Conservation (phyloP, 1,284 basidiomycete species). For the Farysia itapuensis region DNA sequence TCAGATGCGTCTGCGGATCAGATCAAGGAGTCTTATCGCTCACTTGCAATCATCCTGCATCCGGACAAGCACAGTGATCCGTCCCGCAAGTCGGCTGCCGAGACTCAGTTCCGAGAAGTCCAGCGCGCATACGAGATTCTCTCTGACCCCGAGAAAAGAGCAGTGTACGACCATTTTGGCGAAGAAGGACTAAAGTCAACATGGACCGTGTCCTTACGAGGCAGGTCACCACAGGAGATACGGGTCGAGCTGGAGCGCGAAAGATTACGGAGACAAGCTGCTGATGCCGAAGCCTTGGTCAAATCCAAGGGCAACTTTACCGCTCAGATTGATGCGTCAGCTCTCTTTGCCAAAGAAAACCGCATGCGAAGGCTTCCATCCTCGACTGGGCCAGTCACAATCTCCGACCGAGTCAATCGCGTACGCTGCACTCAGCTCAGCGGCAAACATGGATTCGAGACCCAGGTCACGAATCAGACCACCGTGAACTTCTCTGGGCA, state of each 20-base stretch:
- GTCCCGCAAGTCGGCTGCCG: conserved; percentile 67
- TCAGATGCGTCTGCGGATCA: conserved; percentile 69
- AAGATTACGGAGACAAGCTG: conserved; percentile 62
- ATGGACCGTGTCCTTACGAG: conserved; percentile 63
- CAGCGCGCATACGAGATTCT: conserved; percentile 75
- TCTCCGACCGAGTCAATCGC: conserved; percentile 29
- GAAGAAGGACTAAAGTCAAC: conserved; percentile 65
- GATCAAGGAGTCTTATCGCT: conserved; percentile 72
- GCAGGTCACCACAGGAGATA: conserved; percentile 67
- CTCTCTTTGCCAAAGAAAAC: conserved; percentile 67
- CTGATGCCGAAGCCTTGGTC: conserved; percentile 64
- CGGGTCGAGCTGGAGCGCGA: conserved; percentile 63
- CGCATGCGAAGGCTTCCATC: conserved; percentile 84
- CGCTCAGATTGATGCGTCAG: conserved; percentile 49
- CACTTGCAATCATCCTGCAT: conserved; percentile 76
- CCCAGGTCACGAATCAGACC: conserved; percentile 32
- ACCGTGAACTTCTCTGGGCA: conserved; percentile 52
- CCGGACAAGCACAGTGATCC: conserved; percentile 78
- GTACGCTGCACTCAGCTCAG: conserved; percentile 46
- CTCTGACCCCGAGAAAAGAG: conserved; percentile 73
- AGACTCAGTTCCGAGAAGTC: conserved; percentile 71
- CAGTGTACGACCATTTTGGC: conserved; percentile 77
- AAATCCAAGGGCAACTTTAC: conserved; percentile 64
- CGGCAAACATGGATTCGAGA: conserved; percentile 57
- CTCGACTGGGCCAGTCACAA: conserved; percentile 67